A percentile compares a stretch with the other conserved stretches of the same genome.
Conservation (phyloP, 768 basidiomycete species). For the Rhodotorula babjevae region DNA sequence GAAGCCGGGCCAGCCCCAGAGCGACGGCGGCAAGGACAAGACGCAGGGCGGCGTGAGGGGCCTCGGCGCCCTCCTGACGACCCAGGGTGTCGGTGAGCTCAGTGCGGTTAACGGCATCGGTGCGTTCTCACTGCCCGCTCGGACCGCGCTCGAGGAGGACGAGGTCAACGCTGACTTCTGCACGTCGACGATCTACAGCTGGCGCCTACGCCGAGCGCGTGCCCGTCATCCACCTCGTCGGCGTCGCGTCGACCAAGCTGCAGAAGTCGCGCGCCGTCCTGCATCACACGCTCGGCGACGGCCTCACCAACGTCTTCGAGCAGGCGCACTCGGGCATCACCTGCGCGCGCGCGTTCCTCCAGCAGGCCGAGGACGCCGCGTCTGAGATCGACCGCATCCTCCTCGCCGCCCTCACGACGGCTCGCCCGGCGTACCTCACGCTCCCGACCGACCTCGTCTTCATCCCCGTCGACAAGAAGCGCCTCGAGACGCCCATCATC, state of each 20-base stretch:
- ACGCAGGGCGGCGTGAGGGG: conserved; percentile 37
- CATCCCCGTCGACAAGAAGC: conserved; percentile 41
- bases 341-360: conserved; percentile 61
- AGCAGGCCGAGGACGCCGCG: conserved; percentile 56
- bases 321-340: conserved; percentile 73
- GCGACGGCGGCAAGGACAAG: conserved; percentile 2
- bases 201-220: conserved; percentile 74
- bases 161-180: no score
- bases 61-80: conserved; percentile 53
- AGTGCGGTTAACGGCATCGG: conserved; percentile 81
- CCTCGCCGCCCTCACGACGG: conserved; percentile 52
- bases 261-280: conserved; percentile 68
- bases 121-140: conserved; percentile 38
- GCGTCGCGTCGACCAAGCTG: conserved; percentile 68
- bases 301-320: conserved; percentile 68
- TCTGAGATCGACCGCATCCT: conserved; percentile 74
- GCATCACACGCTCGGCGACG: conserved; percentile 82
- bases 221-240: conserved; percentile 81
- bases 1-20: conserved; percentile 3
- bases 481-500: conserved; percentile 30
- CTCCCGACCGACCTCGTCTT: conserved; percentile 78
- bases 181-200: conserved; percentile 10
- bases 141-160: no score
- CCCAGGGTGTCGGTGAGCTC: conserved; percentile 88
- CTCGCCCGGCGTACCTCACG: conserved; percentile 79